Base-by-base conservation (phyloP, 2,329 filamentous ascomycete genomes). In the Sclerotinia minor region DNA sequence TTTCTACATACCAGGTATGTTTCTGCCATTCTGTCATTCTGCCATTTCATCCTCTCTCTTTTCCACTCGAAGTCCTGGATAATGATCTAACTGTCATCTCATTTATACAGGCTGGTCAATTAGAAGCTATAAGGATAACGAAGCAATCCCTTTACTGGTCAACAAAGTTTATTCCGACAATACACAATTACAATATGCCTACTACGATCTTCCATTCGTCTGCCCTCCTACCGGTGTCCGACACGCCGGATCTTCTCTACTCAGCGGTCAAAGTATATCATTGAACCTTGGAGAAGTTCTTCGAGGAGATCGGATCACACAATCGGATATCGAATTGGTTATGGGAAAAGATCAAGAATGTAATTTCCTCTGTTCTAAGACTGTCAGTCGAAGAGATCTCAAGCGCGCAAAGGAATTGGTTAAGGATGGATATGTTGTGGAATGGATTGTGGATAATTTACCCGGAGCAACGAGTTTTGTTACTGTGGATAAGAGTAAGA, bases 391-490 rank as follows among this genome's bases (percentile, higher is more conserved):
- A 50, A 82, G 83, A 57, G 89, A 89, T 58, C 78, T 96, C 68
- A 83, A 85, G 73, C 85, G 87, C 76, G 90, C 91, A 5, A 86
- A 85, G 73, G 83, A 93, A 70, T 80, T 96, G 75, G 89, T 96
- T 50, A 85, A 85, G 69, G 86, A 93, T 65, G 91, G 90, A 47
- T 96, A 95, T 77, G 88, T 95, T n/a, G 89, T 89, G 2, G 92
- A 96, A 79, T 96, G 92, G 93, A 96, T 96, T 72, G 90, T 95
- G 71, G 92, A 97, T 78, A 96, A 96, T 75, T 83, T 97, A 13
- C 92, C 93, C 1, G 92, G 92, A 8, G 92, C 92, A 47, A 96
- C 92, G 11, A 94, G 89, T 77, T 96, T 96, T 76, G 90, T 95
- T 38, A 94, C 91, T 0, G 89, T 92, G 47, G 92, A 96, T 78